phyloP scores from a whole-genome alignment of 164 flowering plant species.

The Chloranthus sessilifolius region DNA sequence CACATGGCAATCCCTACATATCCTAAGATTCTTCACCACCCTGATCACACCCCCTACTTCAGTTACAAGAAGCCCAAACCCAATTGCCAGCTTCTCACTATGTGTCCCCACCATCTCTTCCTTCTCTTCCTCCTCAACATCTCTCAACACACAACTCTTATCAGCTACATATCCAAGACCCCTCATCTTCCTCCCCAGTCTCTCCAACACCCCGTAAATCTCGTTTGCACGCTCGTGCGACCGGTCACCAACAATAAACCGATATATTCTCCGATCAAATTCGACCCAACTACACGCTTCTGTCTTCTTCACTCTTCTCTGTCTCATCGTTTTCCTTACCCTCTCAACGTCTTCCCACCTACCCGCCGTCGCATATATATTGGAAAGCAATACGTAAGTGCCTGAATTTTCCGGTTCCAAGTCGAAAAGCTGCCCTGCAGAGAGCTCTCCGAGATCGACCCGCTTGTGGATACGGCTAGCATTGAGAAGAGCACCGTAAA shows the following conservation, averaged over 20 bases:
- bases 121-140: slow-evolving; percentile 76
- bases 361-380: slow-evolving; percentile 54
- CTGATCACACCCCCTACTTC: slow-evolving; percentile 38
- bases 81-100: slow-evolving; percentile 71
- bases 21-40: slow-evolving; percentile 67
- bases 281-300: slow-evolving; percentile 70
- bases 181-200: slow-evolving; percentile 41
- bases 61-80: slow-evolving; percentile 47
- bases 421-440: slow-evolving; percentile 53
- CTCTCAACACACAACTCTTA: slow-evolving; percentile 48
- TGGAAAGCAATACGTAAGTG: slow-evolving; percentile 58
- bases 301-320: slow-evolving; percentile 40
- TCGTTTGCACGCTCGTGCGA: slow-evolving; percentile 39
- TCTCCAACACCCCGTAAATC: slow-evolving; percentile 36
- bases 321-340: slow-evolving; percentile 37
- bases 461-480: slow-evolving; percentile 50
- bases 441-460: slow-evolving; percentile 50
- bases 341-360: slow-evolving; percentile 55
- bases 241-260: slow-evolving; percentile 55
- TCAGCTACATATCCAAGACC: slow-evolving; percentile 47
- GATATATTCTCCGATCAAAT: slow-evolving; percentile 39
- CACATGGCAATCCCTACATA: slow-evolving; percentile 61
- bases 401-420: slow-evolving; percentile 69
- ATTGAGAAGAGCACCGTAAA: slow-evolving; percentile 62
- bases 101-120: slow-evolving; percentile 66